Evolutionary conservation across 257 asterid genomes (phyloP), one percentile per base, ranked within the genome.

Genomic region (Lantana camara): DNA sequence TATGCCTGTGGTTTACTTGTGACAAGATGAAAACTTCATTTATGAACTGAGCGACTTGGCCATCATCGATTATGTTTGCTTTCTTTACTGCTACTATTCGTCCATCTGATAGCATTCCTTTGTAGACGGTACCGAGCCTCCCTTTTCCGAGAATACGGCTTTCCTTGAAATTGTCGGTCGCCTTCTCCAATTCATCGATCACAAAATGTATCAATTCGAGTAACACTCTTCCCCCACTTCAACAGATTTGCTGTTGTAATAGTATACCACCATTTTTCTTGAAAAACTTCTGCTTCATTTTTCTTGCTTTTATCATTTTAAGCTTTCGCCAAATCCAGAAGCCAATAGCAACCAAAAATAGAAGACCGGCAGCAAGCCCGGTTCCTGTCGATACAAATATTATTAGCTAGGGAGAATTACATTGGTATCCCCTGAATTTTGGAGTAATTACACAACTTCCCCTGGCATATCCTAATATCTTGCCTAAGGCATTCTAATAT

Each of bases 261-360:
- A 80, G 61, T 7, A 80, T 48, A 34, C 83, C 85, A 20, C 85
- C 82, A 46, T 73, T 77, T 24, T 50, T 68, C 71, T 70, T 70
- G 76, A 76, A 80, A 16, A 21, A 67, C 49, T 63, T 73, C 27
- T 70, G 51, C 32, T 70, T 80, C 3, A 24, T 22, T 44, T 63
- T 80, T 4, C 54, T 29, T 9, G 74, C 60, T 14, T 35, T 70
- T 35, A 59, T 58, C 50, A 35, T 52, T 48, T 60, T 51, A 29
- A 57, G 35, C 66, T 66, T 50, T 14, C 38, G 48, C 56, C 23
- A 2, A 23, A 24, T 35, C 74, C 73, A 73, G 15, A 66, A 3
- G 30, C 59, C 34, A 46, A 41, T 2, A 15, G 61, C 64, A 3
- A 52, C 57, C 32, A 63, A 14, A 49, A 63, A 3, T 0, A 65